These are phyloP conservation scores for Ophiostoma triangulosporum DNA, from an alignment of 2,329 filamentous ascomycete genomes.

Conservation along the genomic window DNA sequence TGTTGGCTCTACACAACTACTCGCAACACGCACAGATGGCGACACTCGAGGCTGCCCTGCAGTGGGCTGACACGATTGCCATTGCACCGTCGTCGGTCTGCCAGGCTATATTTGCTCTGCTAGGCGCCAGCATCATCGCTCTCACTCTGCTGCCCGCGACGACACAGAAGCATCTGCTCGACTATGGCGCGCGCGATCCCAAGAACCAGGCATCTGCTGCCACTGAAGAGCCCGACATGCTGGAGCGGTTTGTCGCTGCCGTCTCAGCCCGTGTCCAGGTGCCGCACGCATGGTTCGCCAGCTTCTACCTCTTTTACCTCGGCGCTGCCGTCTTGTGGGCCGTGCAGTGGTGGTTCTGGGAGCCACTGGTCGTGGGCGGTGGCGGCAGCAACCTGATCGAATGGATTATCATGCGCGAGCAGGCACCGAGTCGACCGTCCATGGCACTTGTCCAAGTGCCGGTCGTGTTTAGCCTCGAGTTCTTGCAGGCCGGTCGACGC, in stretches of 20 bases:
- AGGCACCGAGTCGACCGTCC: slow-evolving; percentile 16
- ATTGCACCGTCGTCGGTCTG: slow-evolving; percentile 22
- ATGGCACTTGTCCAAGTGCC: slow-evolving; percentile 50
- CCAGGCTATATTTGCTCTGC: slow-evolving; percentile 34
- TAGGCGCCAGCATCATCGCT: slow-evolving; percentile 26
- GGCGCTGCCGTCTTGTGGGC: slow-evolving; percentile 62
- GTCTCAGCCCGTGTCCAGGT: slow-evolving; percentile 8
- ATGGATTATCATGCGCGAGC: slow-evolving; percentile 2
- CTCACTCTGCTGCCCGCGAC: slow-evolving; percentile 31
- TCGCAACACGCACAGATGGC: not conserved
- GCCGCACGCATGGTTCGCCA: slow-evolving; percentile 78
- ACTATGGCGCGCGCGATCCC: slow-evolving; percentile 35
- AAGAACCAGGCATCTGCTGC: not conserved
- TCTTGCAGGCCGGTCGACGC: slow-evolving; percentile 60
- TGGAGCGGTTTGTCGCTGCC: slow-evolving; percentile 7
- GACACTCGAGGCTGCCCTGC: not conserved
- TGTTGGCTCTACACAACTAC: too few species aligned
- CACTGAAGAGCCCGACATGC: not conserved
- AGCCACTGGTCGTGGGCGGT: slow-evolving; percentile 13
- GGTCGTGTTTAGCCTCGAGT: slow-evolving; percentile 58
- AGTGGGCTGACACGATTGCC: not conserved
- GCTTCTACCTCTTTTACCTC: slow-evolving; percentile 71
- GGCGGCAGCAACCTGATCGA: slow-evolving; percentile 3
- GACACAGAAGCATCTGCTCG: slow-evolving; percentile 31
- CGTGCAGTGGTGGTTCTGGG: slow-evolving; percentile 35